These are phyloP conservation scores for Rutidosis leptorrhynchoides DNA, from an alignment of 129 eudicot species.

Conservation along the genomic window DNA sequence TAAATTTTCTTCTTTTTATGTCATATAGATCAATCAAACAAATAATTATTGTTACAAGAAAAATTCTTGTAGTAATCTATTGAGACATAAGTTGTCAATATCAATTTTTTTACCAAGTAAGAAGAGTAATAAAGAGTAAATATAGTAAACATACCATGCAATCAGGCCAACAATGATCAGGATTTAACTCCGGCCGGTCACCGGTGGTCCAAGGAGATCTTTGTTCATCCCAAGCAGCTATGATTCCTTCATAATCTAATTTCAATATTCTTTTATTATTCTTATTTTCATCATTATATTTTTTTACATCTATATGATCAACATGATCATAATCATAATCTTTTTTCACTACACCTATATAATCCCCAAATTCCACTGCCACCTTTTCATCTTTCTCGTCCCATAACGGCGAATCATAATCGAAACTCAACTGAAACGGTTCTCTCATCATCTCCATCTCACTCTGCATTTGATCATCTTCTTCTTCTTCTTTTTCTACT, in stretches of 20 bases:
- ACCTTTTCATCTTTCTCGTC: constrained; percentile 45
- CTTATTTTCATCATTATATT: constrained; percentile 19
- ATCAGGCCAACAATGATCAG: constrained; percentile 66
- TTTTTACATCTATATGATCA: constrained; percentile 7
- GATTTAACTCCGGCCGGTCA: constrained; percentile 65
- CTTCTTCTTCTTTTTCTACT: constrained; percentile 44
- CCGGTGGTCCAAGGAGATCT: constrained; percentile 85
- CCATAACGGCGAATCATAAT: constrained; percentile 49
- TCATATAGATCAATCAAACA: background rate
- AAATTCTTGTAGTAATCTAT: background rate
- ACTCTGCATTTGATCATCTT: constrained; percentile 10
- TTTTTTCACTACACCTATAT: constrained; percentile 19
- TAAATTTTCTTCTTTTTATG: background rate
- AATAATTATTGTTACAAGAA: too few relatives aligned
- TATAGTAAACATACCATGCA: constrained; percentile 47
- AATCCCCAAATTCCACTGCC: constrained; percentile 4
- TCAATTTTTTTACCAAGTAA: background rate
- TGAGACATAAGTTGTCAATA: background rate
- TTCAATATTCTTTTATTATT: constrained; percentile 50
- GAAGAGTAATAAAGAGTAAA: background rate
- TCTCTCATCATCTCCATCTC: constrained; percentile 52
- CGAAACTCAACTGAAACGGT: constrained; percentile 58
- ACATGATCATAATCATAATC: constrained; percentile 21
- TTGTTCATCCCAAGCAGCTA: constrained; percentile 74
- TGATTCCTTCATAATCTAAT: constrained; percentile 69